Evolutionary conservation across 345 rosid species (phyloP).

Genomic region (Linum tenue): DNA sequence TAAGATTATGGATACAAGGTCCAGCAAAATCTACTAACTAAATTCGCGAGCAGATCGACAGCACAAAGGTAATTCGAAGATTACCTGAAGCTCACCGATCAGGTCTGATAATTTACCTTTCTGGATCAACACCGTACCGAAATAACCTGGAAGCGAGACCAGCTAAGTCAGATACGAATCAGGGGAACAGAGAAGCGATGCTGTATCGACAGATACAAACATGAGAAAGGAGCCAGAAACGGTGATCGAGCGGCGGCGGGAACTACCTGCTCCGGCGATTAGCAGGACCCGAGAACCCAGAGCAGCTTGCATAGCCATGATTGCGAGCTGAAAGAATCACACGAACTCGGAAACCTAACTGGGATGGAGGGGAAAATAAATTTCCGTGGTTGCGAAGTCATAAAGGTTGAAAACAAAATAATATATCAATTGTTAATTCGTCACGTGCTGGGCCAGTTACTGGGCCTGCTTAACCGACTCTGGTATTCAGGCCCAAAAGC

Average conservation of each 20-base stretch:
- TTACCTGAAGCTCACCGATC: conserved; percentile 72
- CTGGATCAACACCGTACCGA: conserved; percentile 59
- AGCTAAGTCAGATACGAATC: not conserved
- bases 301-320: conserved; percentile 80
- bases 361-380: not conserved
- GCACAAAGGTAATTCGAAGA: not conserved
- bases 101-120: conserved; percentile 79
- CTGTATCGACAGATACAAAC: not conserved
- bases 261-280: conserved; percentile 76
- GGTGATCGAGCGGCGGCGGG: not conserved
- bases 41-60: not conserved
- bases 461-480: not conserved
- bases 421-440: no score
- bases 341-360: not conserved
- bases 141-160: conserved; percentile 41
- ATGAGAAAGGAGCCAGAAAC: not conserved
- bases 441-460: not conserved
- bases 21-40: not conserved
- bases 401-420: not conserved
- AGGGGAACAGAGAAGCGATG: conserved; percentile 1
- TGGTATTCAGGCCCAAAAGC: not conserved
- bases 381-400: not conserved
- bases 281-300: conserved; percentile 61
- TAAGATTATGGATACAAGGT: not conserved
- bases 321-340: not conserved